Evolutionary conservation across 2,329 filamentous ascomycete species (phyloP), one percentile per base, ranked within the genome.

Genomic region (Colletotrichum orchidophilum): DNA sequence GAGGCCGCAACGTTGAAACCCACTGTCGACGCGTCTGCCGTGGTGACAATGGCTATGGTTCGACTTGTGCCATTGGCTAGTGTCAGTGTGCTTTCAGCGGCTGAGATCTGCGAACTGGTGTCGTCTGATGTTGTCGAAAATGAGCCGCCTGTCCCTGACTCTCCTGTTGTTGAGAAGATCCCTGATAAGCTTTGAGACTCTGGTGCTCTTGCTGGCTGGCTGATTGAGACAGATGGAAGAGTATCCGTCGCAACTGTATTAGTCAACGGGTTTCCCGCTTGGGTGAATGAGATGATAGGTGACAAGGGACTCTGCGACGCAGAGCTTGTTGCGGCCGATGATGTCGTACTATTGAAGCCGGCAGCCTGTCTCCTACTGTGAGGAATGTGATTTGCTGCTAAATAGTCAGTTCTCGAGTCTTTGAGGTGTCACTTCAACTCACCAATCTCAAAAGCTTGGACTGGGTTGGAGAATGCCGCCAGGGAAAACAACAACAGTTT

Each of bases 51-150:
- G 39, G 12, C 52, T 6, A 15, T 50, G 5, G 24, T n/a, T 12
- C 29, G 35, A 18, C 24, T 27, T n/a, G 63, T 39, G 35, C 35
- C 33, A 50, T 61, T 61, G 67, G 27, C 33, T n/a, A 24, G 21
- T 21, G 9, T 46, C 39, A 26, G n/a, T 27, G 42, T 18, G 55
- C 18, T 46, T 21, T 39, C 31, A 39, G 6, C 46, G 11, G 35
- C 29, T 21, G 35, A 29, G 57, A 62, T 67, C 24, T 55, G 50
- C 57, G 63, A 67, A 67, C 63, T 50, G 64, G 29, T 49, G 58
- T 68, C 63, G 53, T 63, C 64, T 53, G 52, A 59, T 49, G 68
- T 63, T 8, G 39, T 49, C 8, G 15, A 35, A 11, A 21, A 11
- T 29, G 42, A 33, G 39, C 39, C n/a, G 64, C 42, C 53, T 59